Conservation (phyloP, 2,329 filamentous ascomycete genomes). For the Trichoderma sp. region DNA sequence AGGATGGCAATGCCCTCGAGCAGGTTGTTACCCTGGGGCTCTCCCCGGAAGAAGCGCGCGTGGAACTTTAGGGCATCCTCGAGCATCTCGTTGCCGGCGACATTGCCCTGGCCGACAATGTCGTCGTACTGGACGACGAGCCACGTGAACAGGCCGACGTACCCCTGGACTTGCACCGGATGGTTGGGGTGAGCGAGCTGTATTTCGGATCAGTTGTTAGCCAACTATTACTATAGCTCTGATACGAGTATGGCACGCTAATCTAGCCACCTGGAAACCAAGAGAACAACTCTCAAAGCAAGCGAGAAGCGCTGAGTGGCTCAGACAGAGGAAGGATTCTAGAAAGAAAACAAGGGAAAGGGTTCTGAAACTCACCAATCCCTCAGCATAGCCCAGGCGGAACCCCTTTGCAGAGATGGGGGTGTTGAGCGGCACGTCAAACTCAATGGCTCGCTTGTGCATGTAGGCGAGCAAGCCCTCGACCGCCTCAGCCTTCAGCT, state of each 20-base stretch:
- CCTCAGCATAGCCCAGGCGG: background rate
- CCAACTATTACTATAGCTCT: background rate
- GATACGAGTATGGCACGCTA: background rate
- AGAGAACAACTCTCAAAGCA: background rate
- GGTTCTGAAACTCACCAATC: background rate
- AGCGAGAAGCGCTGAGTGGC: no score
- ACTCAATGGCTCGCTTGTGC: slow-evolving; percentile 19
- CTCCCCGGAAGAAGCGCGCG: slow-evolving; percentile 22
- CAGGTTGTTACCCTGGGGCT: slow-evolving; percentile 10
- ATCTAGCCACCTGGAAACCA: background rate
- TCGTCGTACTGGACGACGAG: slow-evolving; percentile 15
- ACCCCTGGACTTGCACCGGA: slow-evolving; percentile 5
- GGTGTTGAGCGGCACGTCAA: slow-evolving; percentile 3
- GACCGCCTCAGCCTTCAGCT: slow-evolving; percentile 11
- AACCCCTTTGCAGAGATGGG: slow-evolving; percentile 11
- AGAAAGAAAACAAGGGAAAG: no score
- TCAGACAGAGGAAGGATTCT: no score
- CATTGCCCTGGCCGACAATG: background rate
- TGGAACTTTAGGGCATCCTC: slow-evolving; percentile 13
- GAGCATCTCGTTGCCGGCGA: background rate
- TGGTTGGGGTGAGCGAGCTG: slow-evolving; percentile 14
- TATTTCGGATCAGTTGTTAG: background rate
- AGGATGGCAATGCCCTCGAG: slow-evolving; percentile 5
- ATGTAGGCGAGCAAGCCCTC: slow-evolving; percentile 10
- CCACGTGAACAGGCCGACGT: slow-evolving; percentile 15